Conservation (phyloP, 2,329 filamentous ascomycete species). For the Knoxdaviesia capensis region DNA sequence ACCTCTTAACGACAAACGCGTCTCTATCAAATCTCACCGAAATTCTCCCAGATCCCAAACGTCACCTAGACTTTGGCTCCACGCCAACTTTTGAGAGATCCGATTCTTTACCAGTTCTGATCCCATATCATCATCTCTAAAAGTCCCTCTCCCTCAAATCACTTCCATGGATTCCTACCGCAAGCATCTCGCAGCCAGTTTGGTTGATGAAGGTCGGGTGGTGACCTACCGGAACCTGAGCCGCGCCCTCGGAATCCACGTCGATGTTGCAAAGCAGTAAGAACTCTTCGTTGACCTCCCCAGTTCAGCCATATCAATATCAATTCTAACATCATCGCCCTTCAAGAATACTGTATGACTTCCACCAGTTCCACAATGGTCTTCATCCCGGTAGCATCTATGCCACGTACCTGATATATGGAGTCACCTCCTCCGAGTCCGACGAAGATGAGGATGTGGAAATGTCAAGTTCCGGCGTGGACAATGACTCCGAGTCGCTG, state of each 20-base stretch:
- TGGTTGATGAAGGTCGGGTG: conserved; percentile 56
- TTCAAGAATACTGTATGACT: conserved; percentile 66
- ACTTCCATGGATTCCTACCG: conserved; percentile 38
- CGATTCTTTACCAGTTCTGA: background rate
- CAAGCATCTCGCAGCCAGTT: conserved; percentile 52
- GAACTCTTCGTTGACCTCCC: conserved; percentile 9
- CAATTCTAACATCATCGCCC: conserved; percentile 53
- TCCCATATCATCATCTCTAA: background rate
- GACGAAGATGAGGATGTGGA: conserved; percentile 43
- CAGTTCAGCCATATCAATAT: conserved; percentile 74
- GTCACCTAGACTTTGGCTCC: too few species aligned
- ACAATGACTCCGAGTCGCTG: conserved; percentile 20
- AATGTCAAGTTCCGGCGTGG: conserved; percentile 46
- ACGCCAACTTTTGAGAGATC: too few species aligned
- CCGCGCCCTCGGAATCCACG: conserved; percentile 63
- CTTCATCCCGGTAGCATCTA: conserved; percentile 58
- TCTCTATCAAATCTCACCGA: too few species aligned
- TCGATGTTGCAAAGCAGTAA: conserved; percentile 77
- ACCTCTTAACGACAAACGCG: too few species aligned
- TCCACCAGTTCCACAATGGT: conserved; percentile 57
- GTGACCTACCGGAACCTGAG: conserved; percentile 78
- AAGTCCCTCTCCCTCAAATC: too few species aligned
- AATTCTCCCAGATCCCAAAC: too few species aligned
- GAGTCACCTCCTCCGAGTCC: conserved; percentile 29
- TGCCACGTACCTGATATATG: conserved; percentile 80